Base-by-base conservation (phyloP, 2,329 filamentous ascomycete genomes). In the Aspergillus pseudoglaucus region DNA sequence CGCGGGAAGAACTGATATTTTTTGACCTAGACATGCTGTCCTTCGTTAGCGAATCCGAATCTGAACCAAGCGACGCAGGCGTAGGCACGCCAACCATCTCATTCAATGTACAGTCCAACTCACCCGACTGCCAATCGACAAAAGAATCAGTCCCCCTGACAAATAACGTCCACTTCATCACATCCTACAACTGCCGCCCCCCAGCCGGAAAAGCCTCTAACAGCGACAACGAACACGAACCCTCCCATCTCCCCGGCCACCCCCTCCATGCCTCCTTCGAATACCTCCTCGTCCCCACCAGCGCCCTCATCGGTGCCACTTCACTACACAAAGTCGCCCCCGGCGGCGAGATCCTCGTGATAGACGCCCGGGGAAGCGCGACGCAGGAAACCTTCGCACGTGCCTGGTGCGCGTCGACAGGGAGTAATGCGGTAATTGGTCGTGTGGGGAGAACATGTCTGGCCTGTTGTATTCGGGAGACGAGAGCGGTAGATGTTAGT, bases 81-180 rank as follows among this genome's bases (percentile, higher is more conserved):
- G 58, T 58, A 8, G 51, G 55, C 4, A 55, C 60, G 43, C 56
- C 64, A 2, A 58, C 55, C 17, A 45, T 63, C 33, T 55, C 56
- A 1, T 68, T 70, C 45, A 52, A 48, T 7, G 45, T 66, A 3
- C 32, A 17, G 7, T 43, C 51, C 8, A 52, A 51, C 3, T 25
- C 44, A 47, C 55, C 42, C 10, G 22, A 43, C 18, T 37, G 38
- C 1, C 49, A 59, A 3, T 52, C 46, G 20, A 53, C 57, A 14
- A 53, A 22, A 12, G 17, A 69, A 10, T 56, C 61, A 9, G 63
- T 75, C 25, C 65, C 72, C 1, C 61, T 81, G 22, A 65, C 62
- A 14, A 70, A 78, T 58, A 76, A 80, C 49, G 70, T 78, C 12
- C 70, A 75, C 23, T 82, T 81, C 56, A 64, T 82, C 39, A 71